These are phyloP conservation scores for Pichia eremophila DNA, from an alignment of 805 yeast species.

Conservation along the genomic window DNA sequence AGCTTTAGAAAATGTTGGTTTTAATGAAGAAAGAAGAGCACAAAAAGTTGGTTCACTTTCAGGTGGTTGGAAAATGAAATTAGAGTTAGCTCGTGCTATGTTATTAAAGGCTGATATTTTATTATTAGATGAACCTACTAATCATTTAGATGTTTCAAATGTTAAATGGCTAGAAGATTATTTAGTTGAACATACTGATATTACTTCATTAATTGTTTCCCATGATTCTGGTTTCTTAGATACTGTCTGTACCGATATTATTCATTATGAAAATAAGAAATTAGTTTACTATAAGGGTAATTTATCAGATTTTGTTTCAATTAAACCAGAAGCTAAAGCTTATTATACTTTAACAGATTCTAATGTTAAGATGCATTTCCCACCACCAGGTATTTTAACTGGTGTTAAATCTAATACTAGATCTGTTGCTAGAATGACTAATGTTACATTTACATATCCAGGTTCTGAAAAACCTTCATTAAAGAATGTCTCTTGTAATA, in stretches of 20 bases:
- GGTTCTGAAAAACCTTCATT: slow-evolving; percentile 82
- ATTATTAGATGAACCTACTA: slow-evolving; percentile 94
- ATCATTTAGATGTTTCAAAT: slow-evolving; percentile 90
- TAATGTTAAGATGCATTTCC: slow-evolving; percentile 94
- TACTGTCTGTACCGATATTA: slow-evolving; percentile 91
- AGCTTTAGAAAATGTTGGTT: slow-evolving; percentile 81
- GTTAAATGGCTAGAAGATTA: slow-evolving; percentile 93
- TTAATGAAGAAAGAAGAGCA: slow-evolving; percentile 78
- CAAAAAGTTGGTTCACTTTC: slow-evolving; percentile 91
- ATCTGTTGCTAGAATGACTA: slow-evolving; percentile 64
- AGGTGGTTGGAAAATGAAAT: slow-evolving; percentile 99
- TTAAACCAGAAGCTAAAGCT: slow-evolving; percentile 92
- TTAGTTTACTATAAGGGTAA: slow-evolving; percentile 95
- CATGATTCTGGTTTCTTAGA: slow-evolving; percentile 97
- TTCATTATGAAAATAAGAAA: slow-evolving; percentile 92
- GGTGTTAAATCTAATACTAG: slow-evolving; percentile 94
- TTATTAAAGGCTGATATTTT: slow-evolving; percentile 93
- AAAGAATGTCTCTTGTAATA: slow-evolving; percentile 72
- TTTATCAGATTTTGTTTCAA: slow-evolving; percentile 82
- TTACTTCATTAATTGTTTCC: slow-evolving; percentile 91
- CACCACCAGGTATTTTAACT: slow-evolving; percentile 95
- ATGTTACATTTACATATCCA: slow-evolving; percentile 85
- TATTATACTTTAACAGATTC: slow-evolving; percentile 91
- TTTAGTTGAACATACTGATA: slow-evolving; percentile 68
- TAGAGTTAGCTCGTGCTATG: slow-evolving; percentile 98